Conservation (phyloP, 306 rosid species). For the Dryas octopetala region DNA sequence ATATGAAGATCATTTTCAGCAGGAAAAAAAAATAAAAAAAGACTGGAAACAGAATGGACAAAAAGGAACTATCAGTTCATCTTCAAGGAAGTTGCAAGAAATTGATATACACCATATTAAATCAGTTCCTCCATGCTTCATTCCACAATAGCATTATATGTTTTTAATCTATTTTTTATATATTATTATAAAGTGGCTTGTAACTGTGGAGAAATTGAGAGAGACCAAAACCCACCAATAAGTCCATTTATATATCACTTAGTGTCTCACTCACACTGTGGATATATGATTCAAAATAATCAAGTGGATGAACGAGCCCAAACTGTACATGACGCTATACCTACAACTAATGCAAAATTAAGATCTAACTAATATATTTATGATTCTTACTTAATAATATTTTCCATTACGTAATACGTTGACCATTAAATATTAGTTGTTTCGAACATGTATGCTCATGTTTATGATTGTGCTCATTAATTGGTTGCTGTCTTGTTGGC, state of each 20-base stretch:
- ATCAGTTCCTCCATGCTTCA: background rate
- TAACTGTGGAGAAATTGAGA: background rate
- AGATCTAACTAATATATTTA: too few species aligned
- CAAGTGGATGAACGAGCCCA: too few species aligned
- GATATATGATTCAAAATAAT: background rate
- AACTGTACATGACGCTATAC: too few species aligned
- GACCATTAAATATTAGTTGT: background rate
- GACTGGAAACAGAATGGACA: background rate
- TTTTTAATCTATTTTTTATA: background rate
- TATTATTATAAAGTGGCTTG: background rate
- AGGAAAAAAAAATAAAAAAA: background rate
- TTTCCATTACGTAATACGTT: background rate
- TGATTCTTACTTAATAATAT: too few species aligned
- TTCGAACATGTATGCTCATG: background rate
- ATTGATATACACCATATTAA: background rate
- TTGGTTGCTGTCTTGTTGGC: conserved; percentile 16
- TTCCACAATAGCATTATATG: background rate
- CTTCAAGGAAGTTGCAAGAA: background rate
- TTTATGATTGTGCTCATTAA: background rate
- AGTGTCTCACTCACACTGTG: background rate
- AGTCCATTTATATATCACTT: background rate
- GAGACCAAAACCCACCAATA: background rate
- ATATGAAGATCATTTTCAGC: too few species aligned
- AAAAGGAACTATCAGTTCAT: background rate
- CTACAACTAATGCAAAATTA: too few species aligned